Conservation (phyloP, 2,329 filamentous ascomycete genomes). For the Aspergillus nomiae region DNA sequence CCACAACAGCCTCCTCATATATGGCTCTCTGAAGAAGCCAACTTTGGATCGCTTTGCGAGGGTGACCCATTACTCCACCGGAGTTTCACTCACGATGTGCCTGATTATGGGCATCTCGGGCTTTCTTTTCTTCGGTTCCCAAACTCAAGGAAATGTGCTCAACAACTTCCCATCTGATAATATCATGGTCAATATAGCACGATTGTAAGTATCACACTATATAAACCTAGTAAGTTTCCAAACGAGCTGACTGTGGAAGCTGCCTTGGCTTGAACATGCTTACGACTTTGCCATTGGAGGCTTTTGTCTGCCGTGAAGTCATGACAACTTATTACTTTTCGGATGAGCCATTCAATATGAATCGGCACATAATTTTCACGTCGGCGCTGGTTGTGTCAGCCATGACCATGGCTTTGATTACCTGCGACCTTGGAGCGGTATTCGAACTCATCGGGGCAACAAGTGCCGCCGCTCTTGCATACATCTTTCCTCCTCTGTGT, state of each 20-base stretch:
- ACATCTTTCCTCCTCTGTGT: constrained; percentile 91
- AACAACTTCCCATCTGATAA: constrained; percentile 96
- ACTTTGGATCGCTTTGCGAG: constrained; percentile 92
- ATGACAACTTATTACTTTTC: constrained; percentile 85
- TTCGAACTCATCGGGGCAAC: constrained; percentile 97
- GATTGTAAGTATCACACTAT: constrained; percentile 57
- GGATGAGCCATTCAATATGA: constrained; percentile 74
- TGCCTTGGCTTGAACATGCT: constrained; percentile 99
- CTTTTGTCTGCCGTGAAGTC: constrained; percentile 95
- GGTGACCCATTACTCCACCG: constrained; percentile 92
- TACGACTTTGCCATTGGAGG: constrained; percentile 92
- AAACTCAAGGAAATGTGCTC: constrained; percentile 90
- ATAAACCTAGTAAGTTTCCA: background rate
- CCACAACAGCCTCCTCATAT: constrained; percentile 96
- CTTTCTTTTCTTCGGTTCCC: constrained; percentile 89
- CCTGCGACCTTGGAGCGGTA: constrained; percentile 89
- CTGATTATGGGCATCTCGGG: constrained; percentile 84
- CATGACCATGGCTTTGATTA: constrained; percentile 76
- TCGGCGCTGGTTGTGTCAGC: constrained; percentile 78
- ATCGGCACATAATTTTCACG: constrained; percentile 83
- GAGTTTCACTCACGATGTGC: constrained; percentile 88
- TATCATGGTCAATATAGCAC: constrained; percentile 89
- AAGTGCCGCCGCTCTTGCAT: constrained; percentile 89
- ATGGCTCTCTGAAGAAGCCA: constrained; percentile 89
- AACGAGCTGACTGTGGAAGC: constrained; percentile 35